Evolutionary conservation across 805 yeast genomes (phyloP).

Genomic region (Wickerhamomyces subpelliculosus): DNA sequence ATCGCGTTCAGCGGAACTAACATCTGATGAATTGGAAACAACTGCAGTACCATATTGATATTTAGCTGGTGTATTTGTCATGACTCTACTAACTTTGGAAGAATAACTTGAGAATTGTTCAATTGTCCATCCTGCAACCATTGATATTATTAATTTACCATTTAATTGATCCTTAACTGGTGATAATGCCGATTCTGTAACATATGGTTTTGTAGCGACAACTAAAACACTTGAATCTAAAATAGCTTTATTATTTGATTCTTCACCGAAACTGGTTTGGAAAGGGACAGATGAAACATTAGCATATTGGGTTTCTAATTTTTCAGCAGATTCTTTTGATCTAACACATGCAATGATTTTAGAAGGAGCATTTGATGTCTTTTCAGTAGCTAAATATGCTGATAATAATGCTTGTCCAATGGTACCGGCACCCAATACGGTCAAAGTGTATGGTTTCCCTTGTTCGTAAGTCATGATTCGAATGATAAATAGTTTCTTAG

Average conservation of each 20-base stretch:
- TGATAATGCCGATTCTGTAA: slow-evolving; percentile 55
- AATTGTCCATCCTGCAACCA: slow-evolving; percentile 91
- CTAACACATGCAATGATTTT: slow-evolving; percentile 75
- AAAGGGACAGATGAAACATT: slow-evolving; percentile 36
- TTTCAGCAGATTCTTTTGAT: slow-evolving; percentile 41
- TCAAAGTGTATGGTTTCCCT: slow-evolving; percentile 41
- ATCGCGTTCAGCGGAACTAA: slow-evolving; percentile 35
- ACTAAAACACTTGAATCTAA: slow-evolving; percentile 60
- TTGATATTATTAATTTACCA: slow-evolving; percentile 62
- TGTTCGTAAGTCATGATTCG: not conserved
- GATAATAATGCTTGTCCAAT: slow-evolving; percentile 91
- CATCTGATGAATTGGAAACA: slow-evolving; percentile 60
- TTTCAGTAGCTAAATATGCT: slow-evolving; percentile 54
- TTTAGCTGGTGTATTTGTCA: slow-evolving; percentile 96
- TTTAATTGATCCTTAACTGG: slow-evolving; percentile 39
- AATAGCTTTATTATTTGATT: slow-evolving; percentile 52
- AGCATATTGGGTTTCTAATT: slow-evolving; percentile 39
- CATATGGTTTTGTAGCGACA: slow-evolving; percentile 84
- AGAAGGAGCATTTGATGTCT: slow-evolving; percentile 45
- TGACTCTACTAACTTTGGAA: slow-evolving; percentile 70
- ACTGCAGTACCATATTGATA: slow-evolving; percentile 93
- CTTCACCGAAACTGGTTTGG: slow-evolving; percentile 40
- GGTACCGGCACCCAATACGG: slow-evolving; percentile 89
- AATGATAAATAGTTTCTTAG: not conserved
- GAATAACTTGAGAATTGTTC: slow-evolving; percentile 51